Evolutionary conservation across 169 alveolate species (phyloP).

Genomic region (Eimeria maxima): DNA sequence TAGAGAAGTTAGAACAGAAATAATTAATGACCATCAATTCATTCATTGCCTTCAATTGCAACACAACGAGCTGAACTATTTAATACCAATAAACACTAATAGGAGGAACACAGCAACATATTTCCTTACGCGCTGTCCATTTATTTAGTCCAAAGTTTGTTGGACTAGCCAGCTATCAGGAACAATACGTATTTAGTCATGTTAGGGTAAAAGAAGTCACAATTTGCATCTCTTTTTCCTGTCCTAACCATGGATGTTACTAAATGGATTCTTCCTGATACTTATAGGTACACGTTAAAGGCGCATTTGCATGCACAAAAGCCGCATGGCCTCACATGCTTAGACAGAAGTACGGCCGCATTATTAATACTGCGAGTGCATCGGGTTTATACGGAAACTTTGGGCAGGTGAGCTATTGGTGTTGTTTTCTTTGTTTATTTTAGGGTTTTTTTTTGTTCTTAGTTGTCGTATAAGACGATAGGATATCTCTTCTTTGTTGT

Average conservation of each 20-base stretch:
- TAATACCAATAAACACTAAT: not conserved
- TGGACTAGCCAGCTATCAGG: not conserved
- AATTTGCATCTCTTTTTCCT: not conserved
- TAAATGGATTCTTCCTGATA: not conserved
- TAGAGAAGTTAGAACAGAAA: not conserved
- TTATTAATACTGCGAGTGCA: constrained; percentile 91
- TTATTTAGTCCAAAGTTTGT: not conserved
- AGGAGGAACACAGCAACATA: not conserved
- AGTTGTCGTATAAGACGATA: no score
- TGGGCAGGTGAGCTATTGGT: constrained; percentile 83
- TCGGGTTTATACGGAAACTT: constrained; percentile 89
- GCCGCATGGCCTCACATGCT: constrained; percentile 96
- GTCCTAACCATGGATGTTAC: not conserved
- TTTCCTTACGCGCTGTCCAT: not conserved
- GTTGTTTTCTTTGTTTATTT: not conserved
- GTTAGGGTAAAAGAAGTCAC: not conserved
- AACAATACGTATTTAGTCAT: not conserved
- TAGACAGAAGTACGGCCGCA: constrained; percentile 92
- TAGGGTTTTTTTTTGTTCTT: not conserved
- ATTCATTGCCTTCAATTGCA: not conserved
- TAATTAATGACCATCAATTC: not conserved
- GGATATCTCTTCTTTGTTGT: no score
- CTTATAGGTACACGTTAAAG: constrained; percentile 89
- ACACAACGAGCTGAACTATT: not conserved
- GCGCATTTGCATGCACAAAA: constrained; percentile 91